These are phyloP conservation scores for Ceriops decandra DNA, from an alignment of 345 rosid species.

Conservation along the genomic window DNA sequence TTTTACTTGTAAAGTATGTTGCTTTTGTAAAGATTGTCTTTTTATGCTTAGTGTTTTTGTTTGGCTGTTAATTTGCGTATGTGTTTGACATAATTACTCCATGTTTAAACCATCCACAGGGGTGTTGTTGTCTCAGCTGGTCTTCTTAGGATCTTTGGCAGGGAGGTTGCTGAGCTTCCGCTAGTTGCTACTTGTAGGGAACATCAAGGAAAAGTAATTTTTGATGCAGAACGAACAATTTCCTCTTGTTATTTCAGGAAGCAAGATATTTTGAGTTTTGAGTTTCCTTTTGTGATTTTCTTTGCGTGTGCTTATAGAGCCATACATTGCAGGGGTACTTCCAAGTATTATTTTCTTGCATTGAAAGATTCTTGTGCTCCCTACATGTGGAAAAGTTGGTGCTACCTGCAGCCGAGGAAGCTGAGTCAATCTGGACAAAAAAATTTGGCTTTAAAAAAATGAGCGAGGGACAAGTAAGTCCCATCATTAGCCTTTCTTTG, in stretches of 20 bases:
- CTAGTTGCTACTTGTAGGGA: slow-evolving; percentile 87
- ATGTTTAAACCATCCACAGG: slow-evolving; percentile 36
- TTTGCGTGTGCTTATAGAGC: background rate
- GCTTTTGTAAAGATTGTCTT: background rate
- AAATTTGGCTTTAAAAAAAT: slow-evolving; percentile 82
- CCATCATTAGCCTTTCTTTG: background rate
- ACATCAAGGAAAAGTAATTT: slow-evolving; percentile 81
- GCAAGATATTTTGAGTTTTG: background rate
- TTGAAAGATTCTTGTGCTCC: slow-evolving; percentile 68
- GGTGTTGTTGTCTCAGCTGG: slow-evolving; percentile 90
- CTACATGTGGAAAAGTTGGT: slow-evolving; percentile 79
- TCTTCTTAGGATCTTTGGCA: slow-evolving; percentile 84
- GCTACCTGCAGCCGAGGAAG: slow-evolving; percentile 97
- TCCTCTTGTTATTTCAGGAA: background rate
- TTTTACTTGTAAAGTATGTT: slow-evolving; percentile 68
- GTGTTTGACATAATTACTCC: background rate
- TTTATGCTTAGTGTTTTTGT: background rate
- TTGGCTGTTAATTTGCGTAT: background rate
- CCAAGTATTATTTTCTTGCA: slow-evolving; percentile 78
- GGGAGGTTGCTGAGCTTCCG: slow-evolving; percentile 95
- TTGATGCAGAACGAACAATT: background rate
- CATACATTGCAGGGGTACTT: slow-evolving; percentile 66
- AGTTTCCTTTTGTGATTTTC: no score
- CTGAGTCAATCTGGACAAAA: slow-evolving; percentile 88
- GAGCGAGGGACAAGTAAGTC: slow-evolving; percentile 66